Conservation (phyloP, 2,329 filamentous ascomycete genomes). For the Pseudopithomyces maydicus region DNA sequence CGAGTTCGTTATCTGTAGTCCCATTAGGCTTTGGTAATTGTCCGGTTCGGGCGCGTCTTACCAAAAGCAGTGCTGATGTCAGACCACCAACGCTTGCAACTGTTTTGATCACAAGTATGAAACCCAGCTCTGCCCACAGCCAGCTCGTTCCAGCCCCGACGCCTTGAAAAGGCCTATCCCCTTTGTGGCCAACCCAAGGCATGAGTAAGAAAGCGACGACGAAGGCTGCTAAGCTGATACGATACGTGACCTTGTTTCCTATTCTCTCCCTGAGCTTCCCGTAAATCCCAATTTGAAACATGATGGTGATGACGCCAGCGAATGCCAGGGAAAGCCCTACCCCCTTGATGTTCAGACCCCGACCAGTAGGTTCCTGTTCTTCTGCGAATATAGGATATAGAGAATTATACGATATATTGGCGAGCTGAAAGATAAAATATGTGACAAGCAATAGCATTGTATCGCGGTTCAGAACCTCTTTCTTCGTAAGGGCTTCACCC, state of each 20-base stretch:
- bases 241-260: slow-evolving; percentile 86
- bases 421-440: slow-evolving; percentile 90
- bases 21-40: slow-evolving; percentile 13
- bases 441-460: slow-evolving; percentile 81
- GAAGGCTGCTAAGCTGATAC: slow-evolving; percentile 77
- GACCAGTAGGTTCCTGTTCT: slow-evolving; percentile 74
- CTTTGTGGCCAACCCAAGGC: slow-evolving; percentile 84
- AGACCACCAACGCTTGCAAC: slow-evolving; percentile 87
- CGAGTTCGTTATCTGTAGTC: slow-evolving; percentile 82
- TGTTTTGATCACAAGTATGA: slow-evolving; percentile 84
- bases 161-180: slow-evolving; percentile 58
- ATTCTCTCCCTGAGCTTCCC: slow-evolving; percentile 76
- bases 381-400: slow-evolving; percentile 93
- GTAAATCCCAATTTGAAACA: slow-evolving; percentile 89
- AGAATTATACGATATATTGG: slow-evolving; percentile 94
- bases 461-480: slow-evolving; percentile 75
- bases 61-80: slow-evolving; percentile 85
- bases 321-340: slow-evolving; percentile 87
- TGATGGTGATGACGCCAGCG: slow-evolving; percentile 81
- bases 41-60: slow-evolving; percentile 51
- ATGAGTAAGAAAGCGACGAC: slow-evolving; percentile 83
- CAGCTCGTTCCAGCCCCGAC: slow-evolving; percentile 65
- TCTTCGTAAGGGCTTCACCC: slow-evolving; percentile 53
- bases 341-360: slow-evolving; percentile 73
- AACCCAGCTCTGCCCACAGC: slow-evolving; percentile 80